Evolutionary conservation across 2,329 filamentous ascomycete genomes (phyloP), one percentile per base, ranked within the genome.

Genomic region (Tolypocladium amazonense): DNA sequence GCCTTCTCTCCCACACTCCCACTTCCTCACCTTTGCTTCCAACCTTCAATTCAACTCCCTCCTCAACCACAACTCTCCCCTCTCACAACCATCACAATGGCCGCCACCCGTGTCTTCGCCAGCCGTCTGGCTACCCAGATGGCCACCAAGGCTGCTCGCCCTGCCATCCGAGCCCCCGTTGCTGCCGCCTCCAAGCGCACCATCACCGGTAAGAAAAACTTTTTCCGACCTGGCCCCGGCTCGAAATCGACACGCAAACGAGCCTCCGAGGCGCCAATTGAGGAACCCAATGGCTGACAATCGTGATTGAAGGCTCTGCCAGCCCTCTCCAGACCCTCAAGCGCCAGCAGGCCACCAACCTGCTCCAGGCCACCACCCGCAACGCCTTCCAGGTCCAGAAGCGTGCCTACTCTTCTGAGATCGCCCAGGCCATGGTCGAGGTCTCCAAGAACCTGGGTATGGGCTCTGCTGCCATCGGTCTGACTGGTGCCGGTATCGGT

Each of bases 401-500:
- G 77, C 88, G 88, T 75, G 84, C 86, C 76, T 92, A 92, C 88
- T 90, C 87, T 73, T 92, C 89, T 74, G 89, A 92, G 86, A 89
- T 92, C 79, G 88, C 89, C 81, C 83, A 88, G 77, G 89, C 89
- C 78, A 88, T 92, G 82, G 89, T 92, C 77, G 88, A 92, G 84
- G 88, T 90, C 80, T 92, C 89, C 79, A 89, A 91, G 86, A 92
- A 92, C 87, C 77, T 92, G 74, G 89, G 89, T 85, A 92, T 92
- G 88, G 89, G 89, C 79, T 82, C 87, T 71, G 90, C 90, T 74
- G 90, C 90, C 82, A 92, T 95, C 75, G 90, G 90, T 88, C 88
- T 95, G 74, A 90, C 88, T 76, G 88, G 88, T 88, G 88, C 89
- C 75, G 89, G 90, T 91, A 90, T 94, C 79, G 90, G 90, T 90